phyloP scores from a whole-genome alignment of 148 eudicot genomes.

The Vaccinium corymbosum region DNA sequence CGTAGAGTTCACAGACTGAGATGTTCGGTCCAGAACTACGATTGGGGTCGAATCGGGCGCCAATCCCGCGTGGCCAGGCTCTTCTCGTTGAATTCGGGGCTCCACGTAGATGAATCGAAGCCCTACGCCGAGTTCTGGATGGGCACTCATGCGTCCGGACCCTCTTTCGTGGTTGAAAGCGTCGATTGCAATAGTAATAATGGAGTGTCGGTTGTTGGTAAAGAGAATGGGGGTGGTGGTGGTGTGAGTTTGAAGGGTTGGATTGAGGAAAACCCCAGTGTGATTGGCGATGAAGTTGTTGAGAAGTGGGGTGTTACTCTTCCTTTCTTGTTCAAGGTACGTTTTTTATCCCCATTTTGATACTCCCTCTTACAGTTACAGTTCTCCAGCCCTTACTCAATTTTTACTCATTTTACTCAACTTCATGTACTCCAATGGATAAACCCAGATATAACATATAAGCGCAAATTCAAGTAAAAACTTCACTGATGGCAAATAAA shows the following conservation, averaged over 20 bases:
- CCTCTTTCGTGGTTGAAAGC: slow-evolving; percentile 46
- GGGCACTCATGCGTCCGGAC: slow-evolving; percentile 94
- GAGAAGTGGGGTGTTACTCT: slow-evolving; percentile 34
- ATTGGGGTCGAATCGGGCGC: slow-evolving; percentile 70
- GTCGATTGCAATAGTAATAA: neutral
- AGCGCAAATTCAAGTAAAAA: too few species aligned
- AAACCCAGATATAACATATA: too few species aligned
- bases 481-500: too few species aligned
- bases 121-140: slow-evolving; percentile 95
- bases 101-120: slow-evolving; percentile 33
- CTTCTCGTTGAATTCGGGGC: slow-evolving; percentile 44
- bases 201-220: slow-evolving; percentile 35
- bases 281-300: slow-evolving; percentile 44
- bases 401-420: too few species aligned
- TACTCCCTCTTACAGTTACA: neutral
- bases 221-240: slow-evolving; percentile 49
- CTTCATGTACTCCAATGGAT: too few species aligned
- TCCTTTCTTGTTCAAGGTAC: slow-evolving; percentile 91
- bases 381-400: neutral
- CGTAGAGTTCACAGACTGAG: slow-evolving; percentile 39
- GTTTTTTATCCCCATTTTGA: neutral
- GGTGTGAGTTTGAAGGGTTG: slow-evolving; percentile 55
- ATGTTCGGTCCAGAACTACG: slow-evolving; percentile 69
- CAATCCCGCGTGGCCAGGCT: slow-evolving; percentile 62
- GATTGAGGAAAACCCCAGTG: slow-evolving; percentile 71